Evolutionary conservation across 192 early-diverging fungal genomes (phyloP).

Genomic region (Globomyces pollinis-pini): DNA sequence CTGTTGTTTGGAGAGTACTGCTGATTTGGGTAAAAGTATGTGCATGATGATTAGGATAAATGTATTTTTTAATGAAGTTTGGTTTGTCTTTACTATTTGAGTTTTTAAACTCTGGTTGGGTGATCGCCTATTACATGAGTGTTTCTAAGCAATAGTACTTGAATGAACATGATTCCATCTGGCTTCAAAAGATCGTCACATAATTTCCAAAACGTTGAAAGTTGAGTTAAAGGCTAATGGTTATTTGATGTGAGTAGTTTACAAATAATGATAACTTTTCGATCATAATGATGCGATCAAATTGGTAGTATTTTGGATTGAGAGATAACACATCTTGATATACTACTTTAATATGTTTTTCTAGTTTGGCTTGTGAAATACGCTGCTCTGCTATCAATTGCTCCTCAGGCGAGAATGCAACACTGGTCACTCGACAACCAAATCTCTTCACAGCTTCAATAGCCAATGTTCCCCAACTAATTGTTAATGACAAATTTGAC

Average conservation of each 20-base stretch:
- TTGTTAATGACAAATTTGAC: not conserved
- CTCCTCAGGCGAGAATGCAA: conserved; percentile 60
- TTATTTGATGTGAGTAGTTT: too few relatives aligned
- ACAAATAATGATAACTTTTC: conserved; percentile 73
- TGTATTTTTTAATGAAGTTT: conserved; percentile 69
- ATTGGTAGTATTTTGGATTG: conserved; percentile 43
- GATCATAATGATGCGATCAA: conserved; percentile 59
- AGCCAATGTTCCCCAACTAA: conserved; percentile 56
- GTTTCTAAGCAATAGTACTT: conserved; percentile 26
- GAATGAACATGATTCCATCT: conserved; percentile 51
- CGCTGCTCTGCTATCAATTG: conserved; percentile 55
- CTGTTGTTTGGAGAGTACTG: conserved; percentile 42
- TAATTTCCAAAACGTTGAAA: conserved; percentile 52
- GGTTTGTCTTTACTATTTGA: too few relatives aligned
- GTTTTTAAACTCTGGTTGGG: too few relatives aligned
- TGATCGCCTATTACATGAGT: too few relatives aligned
- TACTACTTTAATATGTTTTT: conserved; percentile 44
- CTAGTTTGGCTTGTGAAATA: conserved; percentile 47
- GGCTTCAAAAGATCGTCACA: conserved; percentile 51
- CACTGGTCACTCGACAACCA: conserved; percentile 49
- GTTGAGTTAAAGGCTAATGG: too few relatives aligned
- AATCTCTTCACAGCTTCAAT: conserved; percentile 51
- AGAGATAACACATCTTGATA: conserved; percentile 59
- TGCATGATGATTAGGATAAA: conserved; percentile 65
- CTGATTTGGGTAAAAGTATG: conserved; percentile 51